Evolutionary conservation across 1,284 basidiomycete species (phyloP).

Genomic region (Fistulinella cinereoalba): DNA sequence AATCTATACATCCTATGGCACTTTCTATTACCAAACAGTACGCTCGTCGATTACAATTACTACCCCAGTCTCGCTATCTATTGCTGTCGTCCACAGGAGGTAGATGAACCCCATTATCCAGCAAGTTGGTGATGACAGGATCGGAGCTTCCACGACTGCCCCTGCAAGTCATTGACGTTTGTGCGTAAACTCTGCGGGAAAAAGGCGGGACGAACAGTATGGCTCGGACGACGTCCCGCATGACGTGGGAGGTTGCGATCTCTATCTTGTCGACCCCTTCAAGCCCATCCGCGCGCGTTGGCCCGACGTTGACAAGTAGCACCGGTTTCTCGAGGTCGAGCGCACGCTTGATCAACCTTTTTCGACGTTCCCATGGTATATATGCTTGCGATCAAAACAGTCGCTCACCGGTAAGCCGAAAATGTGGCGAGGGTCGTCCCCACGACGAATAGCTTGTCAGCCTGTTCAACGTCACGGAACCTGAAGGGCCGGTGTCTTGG

Average conservation of each 20-base stretch:
- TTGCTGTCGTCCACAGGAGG: constrained; percentile 25
- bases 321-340: constrained; percentile 73
- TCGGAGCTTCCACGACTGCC: constrained; percentile 21
- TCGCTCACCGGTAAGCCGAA: constrained; percentile 77
- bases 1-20: constrained; percentile 31
- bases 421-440: constrained; percentile 92
- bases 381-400: no score
- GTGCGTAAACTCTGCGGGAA: background rate
- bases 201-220: constrained; percentile 50
- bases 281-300: constrained; percentile 80
- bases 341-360: constrained; percentile 82
- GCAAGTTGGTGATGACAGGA: constrained; percentile 17
- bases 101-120: constrained; percentile 29
- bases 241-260: constrained; percentile 62
- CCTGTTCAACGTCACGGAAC: constrained; percentile 55
- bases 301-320: constrained; percentile 81
- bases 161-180: constrained; percentile 14
- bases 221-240: constrained; percentile 57
- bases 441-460: constrained; percentile 72
- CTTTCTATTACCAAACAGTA: constrained; percentile 22
- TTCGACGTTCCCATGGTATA: no score
- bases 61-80: constrained; percentile 1
- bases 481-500: constrained; percentile 35
- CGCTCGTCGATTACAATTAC: constrained; percentile 11
- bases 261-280: constrained; percentile 75